Evolutionary conservation across 768 basidiomycete genomes (phyloP), one percentile per base, ranked within the genome.

Genomic region (Neoboletus brunneissimus): DNA sequence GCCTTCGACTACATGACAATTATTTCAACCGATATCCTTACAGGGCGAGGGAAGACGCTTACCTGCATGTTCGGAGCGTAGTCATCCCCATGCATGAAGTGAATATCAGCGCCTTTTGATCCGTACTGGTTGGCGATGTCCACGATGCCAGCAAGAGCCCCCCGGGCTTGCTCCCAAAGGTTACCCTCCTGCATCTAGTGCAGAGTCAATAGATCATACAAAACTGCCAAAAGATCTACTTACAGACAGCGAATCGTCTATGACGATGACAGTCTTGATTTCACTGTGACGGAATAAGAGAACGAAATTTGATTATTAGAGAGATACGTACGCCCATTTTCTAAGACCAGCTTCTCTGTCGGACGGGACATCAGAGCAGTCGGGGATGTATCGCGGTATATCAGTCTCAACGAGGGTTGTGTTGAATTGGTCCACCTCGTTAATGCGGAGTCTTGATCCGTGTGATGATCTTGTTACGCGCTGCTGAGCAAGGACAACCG

Each of bases 211-310:
- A 32, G 15, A 23, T 8, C 25, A 27, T 7, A 13, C 25, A n/a
- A 15, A 48, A 32, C 12, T 3, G 7, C 15, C 20, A 4, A 20
- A 15, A 22, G 1, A 31, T 25, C 13, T 13, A 56, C 65, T 46
- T 27, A 74, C 73, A 1, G 78, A 77, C 48, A 72, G 61, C 2
- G 76, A 77, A 49, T 77, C 78, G 51, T 76, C 73, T 22, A 78
- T 62, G 38, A 78, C 55, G 45, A 78, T 69, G 44, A 78, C 73
- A 15, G 76, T 73, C 57, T 78, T 77, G 62, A 75, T 70, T 45
- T 74, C 73, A 54, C 73, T 74, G 18, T 9, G 35, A 12, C 5
- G 8, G 5, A 16, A 61, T 52, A 65, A 45, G 20, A 43, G 5
- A 38, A 16, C 7, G 25, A 20, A 38, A 23, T 23, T 1, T 12